phyloP scores from a whole-genome alignment of 345 rosid species.

The Syzygium grande region DNA sequence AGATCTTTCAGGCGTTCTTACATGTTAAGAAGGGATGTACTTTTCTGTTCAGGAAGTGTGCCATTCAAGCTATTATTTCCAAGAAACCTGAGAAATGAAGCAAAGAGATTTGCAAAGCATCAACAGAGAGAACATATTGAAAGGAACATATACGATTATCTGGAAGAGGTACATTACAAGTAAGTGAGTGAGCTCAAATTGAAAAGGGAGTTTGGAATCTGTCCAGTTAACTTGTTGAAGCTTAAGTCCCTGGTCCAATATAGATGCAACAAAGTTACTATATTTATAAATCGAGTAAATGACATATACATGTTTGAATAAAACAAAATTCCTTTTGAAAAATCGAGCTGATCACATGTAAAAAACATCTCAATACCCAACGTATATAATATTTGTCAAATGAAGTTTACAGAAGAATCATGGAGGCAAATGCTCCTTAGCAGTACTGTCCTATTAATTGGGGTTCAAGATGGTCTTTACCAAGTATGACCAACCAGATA shows the following conservation, averaged over 20 bases:
- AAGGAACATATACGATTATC: not conserved
- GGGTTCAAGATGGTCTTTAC: not conserved
- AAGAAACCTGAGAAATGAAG: constrained; percentile 43
- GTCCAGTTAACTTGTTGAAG: constrained; percentile 4
- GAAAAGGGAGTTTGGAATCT: constrained; percentile 35
- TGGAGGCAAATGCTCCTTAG: not conserved
- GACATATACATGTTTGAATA: not conserved
- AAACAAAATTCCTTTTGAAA: not conserved
- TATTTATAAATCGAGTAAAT: not conserved
- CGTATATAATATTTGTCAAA: not conserved
- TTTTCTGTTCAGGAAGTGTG: constrained; percentile 42
- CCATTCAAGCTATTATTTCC: constrained; percentile 52
- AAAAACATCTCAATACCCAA: not conserved
- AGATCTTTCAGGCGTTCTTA: constrained; percentile 14
- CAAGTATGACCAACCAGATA: not conserved
- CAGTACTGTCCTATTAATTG: not conserved
- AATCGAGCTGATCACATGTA: not conserved
- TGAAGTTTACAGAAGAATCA: not conserved
- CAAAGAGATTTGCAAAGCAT: not conserved
- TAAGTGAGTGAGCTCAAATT: constrained; percentile 24
- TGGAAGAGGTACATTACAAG: constrained; percentile 38
- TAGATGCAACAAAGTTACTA: not conserved
- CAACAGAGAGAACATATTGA: not conserved
- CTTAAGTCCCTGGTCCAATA: constrained; percentile 44
- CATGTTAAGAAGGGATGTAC: constrained; percentile 39